These are phyloP conservation scores for Phyllosticta citriasiana DNA, from an alignment of 2,329 filamentous ascomycete species.

Conservation along the genomic window DNA sequence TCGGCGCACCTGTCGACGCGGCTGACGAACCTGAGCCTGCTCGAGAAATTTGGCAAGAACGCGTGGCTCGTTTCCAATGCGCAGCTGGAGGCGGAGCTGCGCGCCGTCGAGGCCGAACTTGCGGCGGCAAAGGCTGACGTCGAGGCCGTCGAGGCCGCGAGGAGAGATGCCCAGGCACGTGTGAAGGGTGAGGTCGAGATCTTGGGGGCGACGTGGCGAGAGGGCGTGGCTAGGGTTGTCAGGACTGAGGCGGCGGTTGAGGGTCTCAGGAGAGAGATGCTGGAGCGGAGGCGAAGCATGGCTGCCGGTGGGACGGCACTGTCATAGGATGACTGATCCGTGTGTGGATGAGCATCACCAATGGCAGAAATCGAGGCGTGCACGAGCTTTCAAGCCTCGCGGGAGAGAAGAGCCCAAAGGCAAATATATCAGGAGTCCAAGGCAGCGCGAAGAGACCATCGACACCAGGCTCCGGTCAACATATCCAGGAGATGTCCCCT, in stretches of 20 bases:
- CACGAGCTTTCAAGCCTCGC: no score
- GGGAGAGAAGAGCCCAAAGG: no score
- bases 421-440: no score
- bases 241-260: slow-evolving; percentile 83
- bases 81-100: slow-evolving; percentile 63
- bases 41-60: slow-evolving; percentile 77
- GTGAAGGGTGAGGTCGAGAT: slow-evolving; percentile 62
- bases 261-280: slow-evolving; percentile 40
- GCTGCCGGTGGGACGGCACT: background rate
- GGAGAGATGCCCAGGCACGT: slow-evolving; percentile 60
- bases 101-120: slow-evolving; percentile 63
- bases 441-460: no score
- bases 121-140: slow-evolving; percentile 56
- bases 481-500: no score
- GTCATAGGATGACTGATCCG: no score
- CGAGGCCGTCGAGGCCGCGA: slow-evolving; percentile 60
- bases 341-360: no score
- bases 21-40: slow-evolving; percentile 56
- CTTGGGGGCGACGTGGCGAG: slow-evolving; percentile 70
- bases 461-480: no score
- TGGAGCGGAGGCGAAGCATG: slow-evolving; percentile 22
- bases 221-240: slow-evolving; percentile 65
- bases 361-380: no score
- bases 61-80: slow-evolving; percentile 84
- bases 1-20: slow-evolving; percentile 48